A percentile compares a stretch with the other conserved stretches of the same genome.
Conservation (phyloP, 768 basidiomycete genomes). For the Mycena leptocephala region DNA sequence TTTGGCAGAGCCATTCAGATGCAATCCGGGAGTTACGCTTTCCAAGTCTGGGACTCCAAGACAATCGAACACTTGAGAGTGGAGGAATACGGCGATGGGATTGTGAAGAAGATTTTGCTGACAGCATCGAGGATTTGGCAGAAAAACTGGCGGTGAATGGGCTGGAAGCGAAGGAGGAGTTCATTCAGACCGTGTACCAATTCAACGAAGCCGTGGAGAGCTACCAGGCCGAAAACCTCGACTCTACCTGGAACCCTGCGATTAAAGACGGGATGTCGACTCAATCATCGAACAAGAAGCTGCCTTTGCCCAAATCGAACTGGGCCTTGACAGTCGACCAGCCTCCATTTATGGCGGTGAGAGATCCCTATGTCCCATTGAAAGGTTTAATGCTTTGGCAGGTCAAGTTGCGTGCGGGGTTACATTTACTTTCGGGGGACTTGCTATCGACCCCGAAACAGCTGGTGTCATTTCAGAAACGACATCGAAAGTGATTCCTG, state of each 20-base stretch:
- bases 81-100: constrained; percentile 78
- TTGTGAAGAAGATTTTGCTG: constrained; percentile 72
- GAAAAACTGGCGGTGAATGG: constrained; percentile 62
- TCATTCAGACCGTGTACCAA: constrained; percentile 62
- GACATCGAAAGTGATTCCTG: constrained; percentile 60
- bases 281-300: constrained; percentile 51
- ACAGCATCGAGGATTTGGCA: constrained; percentile 66
- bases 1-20: constrained; percentile 73
- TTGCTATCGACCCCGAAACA: constrained; percentile 71
- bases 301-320: constrained; percentile 73
- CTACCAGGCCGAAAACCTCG: constrained; percentile 53
- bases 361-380: background rate
- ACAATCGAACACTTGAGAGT: constrained; percentile 61
- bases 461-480: constrained; percentile 65
- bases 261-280: constrained; percentile 77
- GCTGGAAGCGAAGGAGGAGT: constrained; percentile 56
- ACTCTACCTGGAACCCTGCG: constrained; percentile 70
- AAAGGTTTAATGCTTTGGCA: background rate
- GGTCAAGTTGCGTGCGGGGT: constrained; percentile 77
- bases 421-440: constrained; percentile 82
- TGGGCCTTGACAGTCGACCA: constrained; percentile 75
- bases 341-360: constrained; percentile 70
- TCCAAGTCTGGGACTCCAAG: constrained; percentile 77
- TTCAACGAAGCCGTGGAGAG: constrained; percentile 68
- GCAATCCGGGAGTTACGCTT: constrained; percentile 74